Percentiles rank a stretch among this genome's conserved stretches.
These are phyloP conservation scores for Mycena chlorophos DNA, from an alignment of 768 basidiomycete species.

Conservation along the genomic window DNA sequence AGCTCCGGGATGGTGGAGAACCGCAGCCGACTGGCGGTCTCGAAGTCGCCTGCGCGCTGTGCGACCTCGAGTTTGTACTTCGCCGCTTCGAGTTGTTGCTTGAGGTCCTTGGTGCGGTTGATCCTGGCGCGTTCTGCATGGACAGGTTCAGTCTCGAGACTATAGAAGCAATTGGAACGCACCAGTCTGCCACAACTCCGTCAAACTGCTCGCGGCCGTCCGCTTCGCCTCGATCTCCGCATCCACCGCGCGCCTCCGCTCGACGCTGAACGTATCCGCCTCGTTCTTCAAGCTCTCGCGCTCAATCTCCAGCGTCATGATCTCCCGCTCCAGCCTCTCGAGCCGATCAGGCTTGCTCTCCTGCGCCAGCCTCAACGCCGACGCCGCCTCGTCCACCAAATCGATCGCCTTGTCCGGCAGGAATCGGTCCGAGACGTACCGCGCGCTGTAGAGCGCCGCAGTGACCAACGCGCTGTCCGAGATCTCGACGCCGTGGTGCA, in stretches of 20 bases:
- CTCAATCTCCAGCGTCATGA: conserved; percentile 87
- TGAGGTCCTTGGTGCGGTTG: conserved; percentile 69
- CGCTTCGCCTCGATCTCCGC: conserved; percentile 59
- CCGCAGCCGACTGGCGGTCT: conserved; percentile 78
- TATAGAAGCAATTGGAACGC: no score
- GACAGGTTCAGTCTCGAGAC: no score
- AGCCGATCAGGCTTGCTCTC: conserved; percentile 86
- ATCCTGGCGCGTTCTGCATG: conserved; percentile 73
- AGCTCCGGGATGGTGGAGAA: conserved; percentile 85
- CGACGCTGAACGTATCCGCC: conserved; percentile 78
- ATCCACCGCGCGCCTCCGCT: conserved; percentile 70
- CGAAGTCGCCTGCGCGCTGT: conserved; percentile 86
- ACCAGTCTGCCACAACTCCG: conserved; percentile 75
- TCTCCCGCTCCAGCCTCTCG: conserved; percentile 78
- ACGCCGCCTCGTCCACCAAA: conserved; percentile 91
- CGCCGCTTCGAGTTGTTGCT: conserved; percentile 75
- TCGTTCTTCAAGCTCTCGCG: conserved; percentile 88
- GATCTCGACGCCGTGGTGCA: conserved; percentile 92
- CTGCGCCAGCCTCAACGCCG: conserved; percentile 82
- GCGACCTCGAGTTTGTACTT: conserved; percentile 86
- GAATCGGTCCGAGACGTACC: conserved; percentile 85
- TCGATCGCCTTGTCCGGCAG: conserved; percentile 92
- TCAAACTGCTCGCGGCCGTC: conserved; percentile 60
- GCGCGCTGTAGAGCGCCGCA: conserved; percentile 80
- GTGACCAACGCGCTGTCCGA: conserved; percentile 87